A percentile compares a stretch with the other conserved stretches of the same genome.
phyloP scores from a whole-genome alignment of 2,329 filamentous ascomycete species.

The Onygenales sp. region DNA sequence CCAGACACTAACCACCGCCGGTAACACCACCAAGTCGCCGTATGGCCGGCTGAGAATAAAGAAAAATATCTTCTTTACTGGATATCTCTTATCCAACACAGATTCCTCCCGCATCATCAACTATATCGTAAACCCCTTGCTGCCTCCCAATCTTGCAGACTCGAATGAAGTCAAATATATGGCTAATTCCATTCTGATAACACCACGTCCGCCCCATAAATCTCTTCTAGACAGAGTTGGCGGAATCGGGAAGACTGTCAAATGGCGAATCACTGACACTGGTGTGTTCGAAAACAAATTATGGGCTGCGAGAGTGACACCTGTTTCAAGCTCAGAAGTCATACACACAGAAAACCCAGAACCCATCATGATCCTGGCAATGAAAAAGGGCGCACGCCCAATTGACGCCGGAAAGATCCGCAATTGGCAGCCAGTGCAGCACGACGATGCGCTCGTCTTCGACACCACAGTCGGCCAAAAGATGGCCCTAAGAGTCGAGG shows the following conservation, averaged over 20 bases:
- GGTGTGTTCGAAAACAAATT: slow-evolving; percentile 68
- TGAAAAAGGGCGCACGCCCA: slow-evolving; percentile 64
- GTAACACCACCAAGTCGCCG: slow-evolving; percentile 31
- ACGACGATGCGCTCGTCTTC: slow-evolving; percentile 64
- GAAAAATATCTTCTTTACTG: slow-evolving; percentile 83
- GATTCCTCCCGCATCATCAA: slow-evolving; percentile 65
- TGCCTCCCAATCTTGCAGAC: slow-evolving; percentile 54
- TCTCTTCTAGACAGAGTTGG: slow-evolving; percentile 74
- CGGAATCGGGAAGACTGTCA: slow-evolving; percentile 72
- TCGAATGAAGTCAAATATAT: slow-evolving; percentile 65
- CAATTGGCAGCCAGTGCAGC: slow-evolving; percentile 68
- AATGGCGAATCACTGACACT: slow-evolving; percentile 72
- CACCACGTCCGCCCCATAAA: slow-evolving; percentile 62
- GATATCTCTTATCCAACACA: slow-evolving; percentile 67
- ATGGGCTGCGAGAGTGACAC: slow-evolving; percentile 75
- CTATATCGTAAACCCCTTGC: slow-evolving; percentile 47
- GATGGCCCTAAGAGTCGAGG: slow-evolving; percentile 69
- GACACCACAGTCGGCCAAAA: slow-evolving; percentile 83
- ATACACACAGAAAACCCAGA: slow-evolving; percentile 71
- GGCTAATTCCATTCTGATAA: slow-evolving; percentile 86
- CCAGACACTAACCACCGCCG: slow-evolving; percentile 20
- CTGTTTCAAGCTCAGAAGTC: slow-evolving; percentile 56
- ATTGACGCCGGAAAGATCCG: slow-evolving; percentile 73
- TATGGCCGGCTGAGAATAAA: slow-evolving; percentile 58
- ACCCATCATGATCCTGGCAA: slow-evolving; percentile 73